These are phyloP conservation scores for Fusarium sp. DNA, from an alignment of 2,329 filamentous ascomycete species.

Conservation along the genomic window DNA sequence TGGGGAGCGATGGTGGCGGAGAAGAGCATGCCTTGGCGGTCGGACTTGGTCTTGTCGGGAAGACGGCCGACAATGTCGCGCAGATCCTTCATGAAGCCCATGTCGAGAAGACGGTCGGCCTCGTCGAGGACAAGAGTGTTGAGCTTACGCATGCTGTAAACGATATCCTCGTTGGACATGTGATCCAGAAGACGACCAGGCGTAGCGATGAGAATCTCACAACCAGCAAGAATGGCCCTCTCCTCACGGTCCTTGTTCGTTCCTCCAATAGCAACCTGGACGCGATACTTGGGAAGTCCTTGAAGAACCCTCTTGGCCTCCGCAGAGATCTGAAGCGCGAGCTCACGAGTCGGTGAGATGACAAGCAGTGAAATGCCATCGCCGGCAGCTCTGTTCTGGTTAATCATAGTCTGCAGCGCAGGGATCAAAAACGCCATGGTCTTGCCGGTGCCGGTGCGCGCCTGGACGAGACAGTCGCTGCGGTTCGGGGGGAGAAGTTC, in stretches of 20 bases:
- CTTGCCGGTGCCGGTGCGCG: slow-evolving; percentile 89
- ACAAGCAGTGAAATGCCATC: slow-evolving; percentile 68
- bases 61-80: slow-evolving; percentile 79
- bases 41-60: slow-evolving; percentile 66
- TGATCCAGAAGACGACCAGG: slow-evolving; percentile 84
- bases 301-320: slow-evolving; percentile 78
- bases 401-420: slow-evolving; percentile 80
- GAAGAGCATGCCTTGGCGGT: slow-evolving; percentile 81
- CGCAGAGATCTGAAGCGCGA: slow-evolving; percentile 74
- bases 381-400: slow-evolving; percentile 44
- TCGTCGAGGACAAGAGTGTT: slow-evolving; percentile 87
- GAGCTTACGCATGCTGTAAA: slow-evolving; percentile 71
- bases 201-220: slow-evolving; percentile 82
- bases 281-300: slow-evolving; percentile 76
- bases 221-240: slow-evolving; percentile 73
- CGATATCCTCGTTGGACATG: slow-evolving; percentile 75
- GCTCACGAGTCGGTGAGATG: slow-evolving; percentile 75
- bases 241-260: slow-evolving; percentile 78
- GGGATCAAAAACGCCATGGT: slow-evolving; percentile 85
- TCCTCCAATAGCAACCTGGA: slow-evolving; percentile 82
- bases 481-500: slow-evolving; percentile 57
- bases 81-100: slow-evolving; percentile 83
- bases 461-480: slow-evolving; percentile 74
- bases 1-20: slow-evolving; percentile 84
- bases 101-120: slow-evolving; percentile 82